These are phyloP conservation scores for Fusarium annulatum DNA, from an alignment of 2,329 filamentous ascomycete species.

Conservation along the genomic window DNA sequence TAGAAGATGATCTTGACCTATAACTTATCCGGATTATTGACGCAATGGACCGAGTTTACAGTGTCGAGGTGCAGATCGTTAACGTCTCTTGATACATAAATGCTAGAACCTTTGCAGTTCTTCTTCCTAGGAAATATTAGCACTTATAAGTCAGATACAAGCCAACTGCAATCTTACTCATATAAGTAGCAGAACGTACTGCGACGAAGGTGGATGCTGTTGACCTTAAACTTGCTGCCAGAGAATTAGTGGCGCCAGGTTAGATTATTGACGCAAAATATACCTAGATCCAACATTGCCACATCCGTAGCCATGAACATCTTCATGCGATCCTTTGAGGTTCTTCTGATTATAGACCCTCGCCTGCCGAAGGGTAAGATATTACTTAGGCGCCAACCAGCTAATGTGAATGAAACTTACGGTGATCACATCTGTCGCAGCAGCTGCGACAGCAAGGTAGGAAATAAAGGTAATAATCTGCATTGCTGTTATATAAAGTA, in stretches of 20 bases:
- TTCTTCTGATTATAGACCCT: not conserved
- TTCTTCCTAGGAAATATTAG: rapidly evolving
- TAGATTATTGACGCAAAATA: rapidly evolving
- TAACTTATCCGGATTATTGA: not conserved
- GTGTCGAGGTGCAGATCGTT: not conserved
- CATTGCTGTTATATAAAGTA: not conserved
- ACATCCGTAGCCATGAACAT: not conserved
- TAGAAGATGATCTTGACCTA: too few species aligned
- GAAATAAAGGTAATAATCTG: not conserved
- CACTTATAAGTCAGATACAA: rapidly evolving
- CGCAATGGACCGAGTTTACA: not conserved
- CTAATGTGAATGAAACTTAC: rapidly evolving
- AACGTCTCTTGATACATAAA: not conserved
- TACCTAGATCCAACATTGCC: not conserved
- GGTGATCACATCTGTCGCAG: not conserved
- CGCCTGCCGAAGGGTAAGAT: not conserved
- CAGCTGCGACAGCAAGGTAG: not conserved
- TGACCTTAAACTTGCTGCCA: not conserved
- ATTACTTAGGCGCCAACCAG: not conserved
- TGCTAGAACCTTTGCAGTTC: not conserved
- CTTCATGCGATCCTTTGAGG: not conserved
- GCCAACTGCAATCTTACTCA: not conserved
- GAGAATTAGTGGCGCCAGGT: rapidly evolving
- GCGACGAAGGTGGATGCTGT: not conserved
- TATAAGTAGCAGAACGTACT: not conserved